Base-by-base conservation (phyloP, 2,329 filamentous ascomycete species). In the Fonsecaea nubica region DNA sequence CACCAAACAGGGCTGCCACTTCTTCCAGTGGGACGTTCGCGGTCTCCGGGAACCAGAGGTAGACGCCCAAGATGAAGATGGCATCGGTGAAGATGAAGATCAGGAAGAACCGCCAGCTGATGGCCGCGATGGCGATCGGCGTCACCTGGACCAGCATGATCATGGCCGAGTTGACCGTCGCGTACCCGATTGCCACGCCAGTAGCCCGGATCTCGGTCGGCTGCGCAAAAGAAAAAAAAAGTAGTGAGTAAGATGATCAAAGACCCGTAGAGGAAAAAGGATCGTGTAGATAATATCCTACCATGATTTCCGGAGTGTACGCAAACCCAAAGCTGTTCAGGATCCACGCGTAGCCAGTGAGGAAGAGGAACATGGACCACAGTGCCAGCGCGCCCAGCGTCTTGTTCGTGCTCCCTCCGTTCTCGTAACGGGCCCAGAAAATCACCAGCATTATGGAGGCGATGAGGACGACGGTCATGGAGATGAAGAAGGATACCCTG, bases 221-320 rank as follows among this genome's bases (percentile, higher is more conserved):
- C 45, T 50, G 55, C 9, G n/a, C n/a, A n/a, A n/a, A n/a, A n/a
- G n/a, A n/a, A n/a, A n/a, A n/a, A n/a, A 50, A 7, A 50, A 50
- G 45, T 18, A 50, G 45, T 18, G 45, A 50, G 2, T 2, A 25
- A n/a, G n/a, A n/a, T n/a, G n/a, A n/a, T n/a, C n/a, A n/a, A n/a
- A n/a, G n/a, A n/a, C n/a, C n/a, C n/a, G n/a, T n/a, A n/a, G n/a
- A n/a, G n/a, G n/a, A n/a, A n/a, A n/a, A n/a, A n/a, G n/a, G n/a
- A n/a, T n/a, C n/a, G n/a, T n/a, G n/a, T n/a, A n/a, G n/a, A n/a
- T n/a, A 50, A 50, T 8, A 50, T 50, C 45, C 52, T 15, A 53
- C 50, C 62, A 58, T 18, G 38, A 64, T 64, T n/a, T 64, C 62
- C 1, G 54, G 30, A 3, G 42, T n/a, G 36, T 64, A 64, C 30